These are phyloP conservation scores for Backusella australiensis DNA, from an alignment of 192 early-diverging fungal genomes.

Conservation along the genomic window DNA sequence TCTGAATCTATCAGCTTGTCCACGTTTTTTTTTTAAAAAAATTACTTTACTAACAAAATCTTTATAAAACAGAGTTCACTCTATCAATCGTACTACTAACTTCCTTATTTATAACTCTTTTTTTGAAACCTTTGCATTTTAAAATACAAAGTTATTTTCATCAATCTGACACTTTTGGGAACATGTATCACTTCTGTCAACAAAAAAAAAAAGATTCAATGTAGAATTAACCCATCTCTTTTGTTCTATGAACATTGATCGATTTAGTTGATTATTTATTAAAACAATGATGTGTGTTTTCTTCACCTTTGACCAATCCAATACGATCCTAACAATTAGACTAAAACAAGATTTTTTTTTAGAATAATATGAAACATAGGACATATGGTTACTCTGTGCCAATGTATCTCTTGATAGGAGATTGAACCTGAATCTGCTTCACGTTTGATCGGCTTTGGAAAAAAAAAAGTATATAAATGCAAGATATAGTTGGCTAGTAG, in stretches of 20 bases:
- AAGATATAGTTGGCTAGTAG: not conserved
- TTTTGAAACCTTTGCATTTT: not conserved
- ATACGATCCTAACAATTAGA: not conserved
- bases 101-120: not conserved
- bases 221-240: not conserved
- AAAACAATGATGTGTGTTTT: not conserved
- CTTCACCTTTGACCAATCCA: not conserved
- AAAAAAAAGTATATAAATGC: not conserved
- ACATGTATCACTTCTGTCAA: not conserved
- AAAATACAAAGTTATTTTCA: not conserved
- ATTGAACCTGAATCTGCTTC: not conserved
- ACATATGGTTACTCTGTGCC: not conserved
- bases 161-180: not conserved
- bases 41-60: not conserved
- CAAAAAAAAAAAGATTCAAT: not conserved
- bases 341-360: not conserved
- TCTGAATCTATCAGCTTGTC: not conserved
- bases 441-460: not conserved
- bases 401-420: not conserved
- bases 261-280: not conserved
- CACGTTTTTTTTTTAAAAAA: not conserved
- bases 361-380: not conserved
- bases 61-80: not conserved
- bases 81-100: too few species aligned
- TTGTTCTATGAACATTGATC: not conserved